These are phyloP conservation scores for Phlebiopsis flavidoalba DNA, from an alignment of 768 basidiomycete genomes.

Conservation along the genomic window DNA sequence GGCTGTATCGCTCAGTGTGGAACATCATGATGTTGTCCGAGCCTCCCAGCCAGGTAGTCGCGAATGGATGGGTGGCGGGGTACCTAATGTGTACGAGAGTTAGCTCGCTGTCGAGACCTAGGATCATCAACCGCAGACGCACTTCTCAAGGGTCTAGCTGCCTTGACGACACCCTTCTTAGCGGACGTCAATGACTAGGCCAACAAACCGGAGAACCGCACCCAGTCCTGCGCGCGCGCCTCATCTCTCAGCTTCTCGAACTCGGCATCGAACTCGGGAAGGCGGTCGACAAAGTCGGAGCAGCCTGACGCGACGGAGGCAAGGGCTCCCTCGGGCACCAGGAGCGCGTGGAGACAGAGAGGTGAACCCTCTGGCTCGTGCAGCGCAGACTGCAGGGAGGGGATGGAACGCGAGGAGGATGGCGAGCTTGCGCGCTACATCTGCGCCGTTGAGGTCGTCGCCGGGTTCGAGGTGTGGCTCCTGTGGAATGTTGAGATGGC, in stretches of 20 bases:
- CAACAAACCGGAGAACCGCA: slow-evolving; percentile 90
- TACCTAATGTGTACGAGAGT: slow-evolving; percentile 49
- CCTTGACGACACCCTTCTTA: slow-evolving; percentile 64
- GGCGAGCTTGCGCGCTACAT: slow-evolving; percentile 95
- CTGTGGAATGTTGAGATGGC: slow-evolving; percentile 31
- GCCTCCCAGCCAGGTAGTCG: slow-evolving; percentile 85
- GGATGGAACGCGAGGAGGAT: slow-evolving; percentile 85
- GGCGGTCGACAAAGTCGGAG: slow-evolving; percentile 73
- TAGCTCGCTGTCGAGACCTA: not conserved
- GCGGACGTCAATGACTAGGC: slow-evolving; percentile 93
- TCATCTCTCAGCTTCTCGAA: slow-evolving; percentile 74
- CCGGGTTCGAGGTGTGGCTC: slow-evolving; percentile 91
- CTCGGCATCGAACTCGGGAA: slow-evolving; percentile 78
- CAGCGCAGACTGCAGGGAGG: slow-evolving; percentile 47
- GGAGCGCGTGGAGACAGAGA: slow-evolving; percentile 78
- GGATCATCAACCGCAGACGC: slow-evolving; percentile 26
- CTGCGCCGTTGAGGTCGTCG: slow-evolving; percentile 94
- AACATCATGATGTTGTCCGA: slow-evolving; percentile 99
- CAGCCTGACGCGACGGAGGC: slow-evolving; percentile 61
- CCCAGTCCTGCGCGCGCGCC: slow-evolving; percentile 71
- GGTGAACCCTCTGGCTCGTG: slow-evolving; percentile 74
- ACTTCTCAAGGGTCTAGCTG: slow-evolving; percentile 91
- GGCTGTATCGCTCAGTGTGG: slow-evolving; percentile 88
- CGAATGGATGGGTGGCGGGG: slow-evolving; percentile 85
- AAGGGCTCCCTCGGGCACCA: slow-evolving; percentile 78